Evolutionary conservation across 140 eudicot species (phyloP), one percentile per base, ranked within the genome.

Genomic region (Senecio squalidus): DNA sequence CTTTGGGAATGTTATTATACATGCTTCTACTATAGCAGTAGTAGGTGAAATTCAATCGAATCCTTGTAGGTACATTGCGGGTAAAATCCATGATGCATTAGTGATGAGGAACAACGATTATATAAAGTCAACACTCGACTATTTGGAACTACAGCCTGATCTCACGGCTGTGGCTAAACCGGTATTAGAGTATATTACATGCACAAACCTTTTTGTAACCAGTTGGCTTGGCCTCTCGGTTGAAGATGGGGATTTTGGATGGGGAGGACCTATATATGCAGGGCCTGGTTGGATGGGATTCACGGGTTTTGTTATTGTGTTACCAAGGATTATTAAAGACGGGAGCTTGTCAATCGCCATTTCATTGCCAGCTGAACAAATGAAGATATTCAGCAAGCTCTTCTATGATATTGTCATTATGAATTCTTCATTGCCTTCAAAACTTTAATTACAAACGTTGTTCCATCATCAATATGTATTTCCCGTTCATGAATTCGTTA

Each of bases 81-180:
- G 29, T 11, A 49, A 49, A 49, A 23, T 23, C 18, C 55, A 49
- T 49, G 31, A 49, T 11, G 9, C 31, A 4, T 1, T 23, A 18
- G 55, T 23, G 2, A 49, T 0, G 55, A 9, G 8, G 29, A 23
- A 21, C 20, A 23, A 49, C 6, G 55, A 49, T 23, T 49, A 49
- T 10, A n/a, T 49, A 6, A 22, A 14, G 31, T 49, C 55, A 23
- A 24, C 10, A 4, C 22, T 49, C 0, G 31, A 23, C 17, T 49
- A 49, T 49, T 11, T 49, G 30, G 55, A 49, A 23, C 55, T 49
- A 13, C 55, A 49, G n/a, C 49, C 49, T 0, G 31, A 49, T 49
- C 4, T 49, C 5, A 49, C 22, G 2, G 55, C 17, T 49, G 30
- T 49, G 28, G 5, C 11, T 49, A 6, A 8, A 4, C 30, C 30